Evolutionary conservation across 2,329 filamentous ascomycete genomes (phyloP).

Genomic region (Claviceps sorghi): DNA sequence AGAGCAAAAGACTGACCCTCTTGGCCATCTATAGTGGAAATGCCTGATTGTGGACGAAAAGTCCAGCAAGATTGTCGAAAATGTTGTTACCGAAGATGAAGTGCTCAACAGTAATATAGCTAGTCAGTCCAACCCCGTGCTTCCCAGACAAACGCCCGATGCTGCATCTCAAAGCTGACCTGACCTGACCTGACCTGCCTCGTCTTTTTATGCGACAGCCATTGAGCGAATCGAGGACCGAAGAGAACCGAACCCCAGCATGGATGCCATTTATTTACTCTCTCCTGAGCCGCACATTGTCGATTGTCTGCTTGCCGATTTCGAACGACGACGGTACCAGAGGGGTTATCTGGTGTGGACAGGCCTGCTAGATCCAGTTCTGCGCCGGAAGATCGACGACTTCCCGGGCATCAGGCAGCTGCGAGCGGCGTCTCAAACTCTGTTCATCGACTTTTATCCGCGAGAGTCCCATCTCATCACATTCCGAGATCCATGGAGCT

Average conservation of each 20-base stretch:
- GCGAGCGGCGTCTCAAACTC: conserved; percentile 65
- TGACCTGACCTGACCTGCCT: conserved; percentile 1
- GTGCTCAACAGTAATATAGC: conserved; percentile 94
- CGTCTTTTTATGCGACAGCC: conserved; percentile 38
- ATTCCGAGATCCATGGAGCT: conserved; percentile 91
- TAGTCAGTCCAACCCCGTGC: conserved; percentile 45
- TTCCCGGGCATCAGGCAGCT: conserved; percentile 54
- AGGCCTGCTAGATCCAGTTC: conserved; percentile 50
- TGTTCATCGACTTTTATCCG: conserved; percentile 81
- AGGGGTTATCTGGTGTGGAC: conserved; percentile 78
- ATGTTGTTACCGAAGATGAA: conserved; percentile 86
- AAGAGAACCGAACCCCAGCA: conserved; percentile 67
- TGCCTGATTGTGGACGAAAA: conserved; percentile 77
- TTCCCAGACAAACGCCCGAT: conserved; percentile 3
- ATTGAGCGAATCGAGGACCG: conserved; percentile 88
- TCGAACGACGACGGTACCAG: conserved; percentile 70
- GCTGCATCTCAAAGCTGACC: conserved; percentile 4
- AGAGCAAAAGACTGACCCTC: neutral
- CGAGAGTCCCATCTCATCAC: conserved; percentile 83
- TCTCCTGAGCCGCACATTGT: conserved; percentile 77
- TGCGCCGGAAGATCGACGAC: conserved; percentile 61
- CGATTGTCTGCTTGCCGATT: conserved; percentile 85
- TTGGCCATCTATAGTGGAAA: conserved; percentile 59
- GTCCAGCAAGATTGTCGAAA: conserved; percentile 76
- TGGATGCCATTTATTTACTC: conserved; percentile 90